Conservation (phyloP, 2,329 filamentous ascomycete genomes). For the Ophiobolus disseminans region DNA sequence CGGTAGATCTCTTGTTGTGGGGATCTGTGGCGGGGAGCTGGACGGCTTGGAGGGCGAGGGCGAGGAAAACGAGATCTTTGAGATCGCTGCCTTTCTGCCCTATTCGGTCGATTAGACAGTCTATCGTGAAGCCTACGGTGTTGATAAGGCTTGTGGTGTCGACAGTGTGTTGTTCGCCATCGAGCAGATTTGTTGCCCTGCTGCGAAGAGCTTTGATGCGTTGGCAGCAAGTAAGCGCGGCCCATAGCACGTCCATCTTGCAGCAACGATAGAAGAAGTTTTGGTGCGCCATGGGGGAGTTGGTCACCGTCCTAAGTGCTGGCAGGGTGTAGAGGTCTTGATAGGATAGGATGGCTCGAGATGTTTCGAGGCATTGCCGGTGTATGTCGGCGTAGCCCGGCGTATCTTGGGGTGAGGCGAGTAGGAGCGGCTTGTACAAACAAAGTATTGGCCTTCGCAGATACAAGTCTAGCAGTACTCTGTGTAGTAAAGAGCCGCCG, state of each 20-base stretch:
- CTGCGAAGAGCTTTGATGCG: slow-evolving; percentile 28
- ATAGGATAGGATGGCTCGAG: slow-evolving; percentile 28
- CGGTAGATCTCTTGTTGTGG: no score
- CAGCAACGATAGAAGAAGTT: slow-evolving; percentile 39
- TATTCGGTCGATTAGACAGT: slow-evolving; percentile 18
- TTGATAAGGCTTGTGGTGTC: slow-evolving; percentile 3
- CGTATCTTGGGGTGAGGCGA: slow-evolving; percentile 11
- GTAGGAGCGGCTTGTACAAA: slow-evolving; percentile 31
- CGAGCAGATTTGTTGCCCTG: background rate
- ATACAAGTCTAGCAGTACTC: slow-evolving; percentile 25
- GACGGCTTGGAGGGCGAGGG: slow-evolving; percentile 23
- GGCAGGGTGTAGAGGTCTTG: slow-evolving; percentile 18
- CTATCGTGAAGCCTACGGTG: slow-evolving; percentile 20
- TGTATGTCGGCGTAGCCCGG: slow-evolving; percentile 13
- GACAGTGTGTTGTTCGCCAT: slow-evolving; percentile 19
- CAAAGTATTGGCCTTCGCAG: slow-evolving; percentile 24
- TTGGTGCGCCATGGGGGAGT: slow-evolving; percentile 15
- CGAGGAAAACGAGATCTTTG: slow-evolving; percentile 29
- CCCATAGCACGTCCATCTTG: slow-evolving; percentile 39
- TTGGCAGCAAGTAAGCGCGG: slow-evolving; percentile 40
- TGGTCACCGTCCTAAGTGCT: slow-evolving; percentile 5
- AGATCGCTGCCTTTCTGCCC: slow-evolving; percentile 25
- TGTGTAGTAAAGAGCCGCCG: slow-evolving; percentile 17
- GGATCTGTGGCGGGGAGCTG: slow-evolving; percentile 15
- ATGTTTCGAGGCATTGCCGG: slow-evolving; percentile 26